Base-by-base conservation (phyloP, 805 yeast genomes). In the Henningerozyma blattae region DNA sequence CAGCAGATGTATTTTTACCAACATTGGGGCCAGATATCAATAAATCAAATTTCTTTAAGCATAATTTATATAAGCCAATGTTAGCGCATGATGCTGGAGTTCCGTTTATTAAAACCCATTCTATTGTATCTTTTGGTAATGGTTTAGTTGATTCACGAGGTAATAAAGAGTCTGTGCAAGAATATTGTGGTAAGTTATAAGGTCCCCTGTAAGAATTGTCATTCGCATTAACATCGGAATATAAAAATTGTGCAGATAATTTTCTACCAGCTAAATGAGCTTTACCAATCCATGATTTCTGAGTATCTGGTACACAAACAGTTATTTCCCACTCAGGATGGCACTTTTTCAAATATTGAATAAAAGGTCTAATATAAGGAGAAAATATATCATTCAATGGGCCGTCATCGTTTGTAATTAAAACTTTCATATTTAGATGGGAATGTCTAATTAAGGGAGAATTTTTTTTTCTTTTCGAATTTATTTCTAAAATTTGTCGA, bases 31-130 rank as follows among this genome's bases (percentile, higher is more conserved):
- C 98, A 35, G 94, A 81, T 16, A 91, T 56, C 4, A 91, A 95
- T 38, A 89, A 61, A 57, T 91, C 96, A 16, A 87, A 73, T 1
- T 62, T 59, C 30, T 68, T 62, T 16, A 62, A 54, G 38, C 69
- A 64, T 35, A 86, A 54, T 50, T 84, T 85, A 47, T 84, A 77
- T 29, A 83, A 58, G 2, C 96, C 98, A 36, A 91, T 72, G 56
- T 89, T 95, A 4, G 94, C 70, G 58, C 96, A 85, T 2, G 95
- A 81, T 13, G 97, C 98, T 0, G 98, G 98, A 0, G 98, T 91
- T 28, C 95, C 94, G 55, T 84, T 86, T 9, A 91, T 62, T 31
- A 89, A 60, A 26, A 75, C 69, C 96, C 97, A 91, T 56, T 85
- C 94, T 46, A 77, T 76, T 44, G 62, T 58, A 31, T 58, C 48